These are phyloP conservation scores for Cordyceps javanica DNA, from an alignment of 2,329 filamentous ascomycete genomes.

Conservation along the genomic window DNA sequence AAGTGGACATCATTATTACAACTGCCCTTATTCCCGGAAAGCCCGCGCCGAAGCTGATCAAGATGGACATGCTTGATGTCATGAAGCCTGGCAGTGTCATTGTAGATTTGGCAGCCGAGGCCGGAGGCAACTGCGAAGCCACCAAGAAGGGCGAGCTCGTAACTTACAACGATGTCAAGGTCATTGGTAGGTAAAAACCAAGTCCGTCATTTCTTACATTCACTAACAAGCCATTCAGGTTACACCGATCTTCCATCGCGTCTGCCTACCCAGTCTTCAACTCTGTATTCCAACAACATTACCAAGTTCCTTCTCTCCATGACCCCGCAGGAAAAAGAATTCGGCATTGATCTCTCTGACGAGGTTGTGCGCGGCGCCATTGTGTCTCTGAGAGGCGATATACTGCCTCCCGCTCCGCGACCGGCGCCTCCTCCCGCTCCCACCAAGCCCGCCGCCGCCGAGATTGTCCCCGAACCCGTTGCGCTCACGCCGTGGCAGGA, in stretches of 20 bases:
- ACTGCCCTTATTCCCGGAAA: conserved; percentile 86
- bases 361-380: conserved; percentile 83
- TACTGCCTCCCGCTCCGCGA: conserved; percentile 69
- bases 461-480: conserved; percentile 46
- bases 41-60: conserved; percentile 78
- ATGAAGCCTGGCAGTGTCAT: conserved; percentile 90
- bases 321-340: conserved; percentile 68
- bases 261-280: conserved; percentile 82
- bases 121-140: conserved; percentile 80
- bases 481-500: conserved; percentile 79
- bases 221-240: conserved; percentile 36
- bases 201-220: neutral
- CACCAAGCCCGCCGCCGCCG: conserved; percentile 34
- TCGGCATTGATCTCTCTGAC: conserved; percentile 73
- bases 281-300: conserved; percentile 89
- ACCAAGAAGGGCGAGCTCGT: conserved; percentile 67
- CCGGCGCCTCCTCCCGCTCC: conserved; percentile 52
- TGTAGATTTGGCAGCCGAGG: conserved; percentile 82
- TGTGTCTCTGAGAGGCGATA: conserved; percentile 69
- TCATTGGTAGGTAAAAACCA: conserved; percentile 57
- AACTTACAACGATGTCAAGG: conserved; percentile 70
- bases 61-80: conserved; percentile 67
- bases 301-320: conserved; percentile 83
- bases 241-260: conserved; percentile 86
- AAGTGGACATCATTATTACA: conserved; percentile 89